phyloP scores from a whole-genome alignment of 2,329 filamentous ascomycete species.

The Colletotrichum sidae region DNA sequence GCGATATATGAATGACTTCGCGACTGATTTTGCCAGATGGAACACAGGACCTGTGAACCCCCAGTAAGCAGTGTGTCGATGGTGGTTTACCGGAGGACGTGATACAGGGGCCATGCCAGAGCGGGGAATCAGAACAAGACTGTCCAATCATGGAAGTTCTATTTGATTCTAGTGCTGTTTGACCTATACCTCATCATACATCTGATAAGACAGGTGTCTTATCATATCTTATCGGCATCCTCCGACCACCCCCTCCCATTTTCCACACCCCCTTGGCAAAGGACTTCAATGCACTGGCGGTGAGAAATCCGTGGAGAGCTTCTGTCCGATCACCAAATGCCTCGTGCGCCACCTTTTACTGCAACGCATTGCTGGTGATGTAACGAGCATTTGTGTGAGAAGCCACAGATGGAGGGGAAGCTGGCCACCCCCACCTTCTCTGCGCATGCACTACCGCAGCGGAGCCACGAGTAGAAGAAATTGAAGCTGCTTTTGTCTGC shows the following conservation, averaged over 20 bases:
- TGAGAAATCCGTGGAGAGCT: no score
- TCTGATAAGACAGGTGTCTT: not conserved
- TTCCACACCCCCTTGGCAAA: no score
- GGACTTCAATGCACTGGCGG: no score
- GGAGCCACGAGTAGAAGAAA: conserved; percentile 1
- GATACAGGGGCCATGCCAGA: not conserved
- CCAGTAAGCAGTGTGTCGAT: no score
- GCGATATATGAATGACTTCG: no score
- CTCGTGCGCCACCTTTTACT: conserved; percentile 2
- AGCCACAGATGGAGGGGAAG: not conserved
- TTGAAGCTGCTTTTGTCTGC: not conserved
- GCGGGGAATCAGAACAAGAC: not conserved
- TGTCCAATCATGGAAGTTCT: not conserved
- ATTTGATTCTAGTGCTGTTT: conserved; percentile 3
- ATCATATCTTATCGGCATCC: conserved; percentile 3
- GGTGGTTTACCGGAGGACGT: no score
- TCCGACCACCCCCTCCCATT: no score
- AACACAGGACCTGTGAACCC: no score
- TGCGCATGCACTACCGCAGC: not conserved
- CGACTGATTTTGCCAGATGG: no score
- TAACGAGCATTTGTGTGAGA: not conserved
- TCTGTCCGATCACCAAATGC: conserved; percentile 2
- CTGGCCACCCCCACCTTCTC: conserved; percentile 4
- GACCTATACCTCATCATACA: conserved; percentile 4
- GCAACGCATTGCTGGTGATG: not conserved